Percentiles rank a stretch among this genome's conserved stretches.
Evolutionary conservation across 176 grass and related monocot species (phyloP).

Genomic region (Carex scoparia): DNA sequence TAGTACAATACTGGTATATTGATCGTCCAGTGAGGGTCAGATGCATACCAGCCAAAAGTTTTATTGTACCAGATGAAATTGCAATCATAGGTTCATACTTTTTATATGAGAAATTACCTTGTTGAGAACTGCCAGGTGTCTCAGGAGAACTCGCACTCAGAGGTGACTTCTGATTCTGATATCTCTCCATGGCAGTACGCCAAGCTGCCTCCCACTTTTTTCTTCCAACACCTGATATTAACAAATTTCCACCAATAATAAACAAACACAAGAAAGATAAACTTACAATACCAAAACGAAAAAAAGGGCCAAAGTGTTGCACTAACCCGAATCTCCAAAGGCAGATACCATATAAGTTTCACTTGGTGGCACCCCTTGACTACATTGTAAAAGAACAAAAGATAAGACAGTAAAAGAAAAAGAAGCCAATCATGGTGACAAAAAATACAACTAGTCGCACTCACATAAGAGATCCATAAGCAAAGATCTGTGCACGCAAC

Average conservation of each 20-base stretch:
- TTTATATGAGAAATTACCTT: constrained; percentile 48
- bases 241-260: constrained; percentile 16
- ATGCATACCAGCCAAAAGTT: neutral
- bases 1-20: neutral
- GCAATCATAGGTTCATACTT: neutral
- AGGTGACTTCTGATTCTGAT: constrained; percentile 61
- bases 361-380: constrained; percentile 80
- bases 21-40: neutral
- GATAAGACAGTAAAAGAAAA: neutral
- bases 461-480: constrained; percentile 98
- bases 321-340: constrained; percentile 90
- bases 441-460: constrained; percentile 28
- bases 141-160: constrained; percentile 40
- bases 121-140: constrained; percentile 47
- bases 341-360: constrained; percentile 93
- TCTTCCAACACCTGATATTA: constrained; percentile 46
- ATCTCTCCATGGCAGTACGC: constrained; percentile 64
- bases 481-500: constrained; percentile 93
- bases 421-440: neutral
- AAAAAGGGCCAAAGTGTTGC: neutral
- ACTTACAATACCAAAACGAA: neutral
- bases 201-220: constrained; percentile 69
- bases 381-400: constrained; percentile 45
- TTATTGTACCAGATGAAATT: neutral
- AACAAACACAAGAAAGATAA: neutral